Percentiles rank a stretch among this genome's conserved stretches.
These are phyloP conservation scores for Ceratocystis variospora DNA, from an alignment of 2,329 filamentous ascomycete genomes.

Conservation along the genomic window DNA sequence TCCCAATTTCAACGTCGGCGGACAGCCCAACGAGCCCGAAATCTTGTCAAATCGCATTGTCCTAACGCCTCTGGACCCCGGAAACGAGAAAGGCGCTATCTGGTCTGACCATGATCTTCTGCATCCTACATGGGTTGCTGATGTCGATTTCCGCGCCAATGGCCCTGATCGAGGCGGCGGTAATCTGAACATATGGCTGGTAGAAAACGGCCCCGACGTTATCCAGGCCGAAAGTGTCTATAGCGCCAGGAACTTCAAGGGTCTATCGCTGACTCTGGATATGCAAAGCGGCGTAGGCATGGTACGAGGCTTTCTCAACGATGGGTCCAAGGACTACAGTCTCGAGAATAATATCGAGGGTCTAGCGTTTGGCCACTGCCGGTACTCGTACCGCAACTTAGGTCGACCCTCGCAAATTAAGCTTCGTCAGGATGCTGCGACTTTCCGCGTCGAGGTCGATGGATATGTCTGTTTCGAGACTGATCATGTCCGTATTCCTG, in stretches of 20 bases:
- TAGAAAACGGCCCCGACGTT: constrained; percentile 48
- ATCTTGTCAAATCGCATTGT: constrained; percentile 80
- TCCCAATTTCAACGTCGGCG: constrained; percentile 42
- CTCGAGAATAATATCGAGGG: constrained; percentile 63
- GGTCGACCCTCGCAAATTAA: constrained; percentile 71
- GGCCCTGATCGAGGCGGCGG: constrained; percentile 76
- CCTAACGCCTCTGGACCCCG: constrained; percentile 76
- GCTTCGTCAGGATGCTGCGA: constrained; percentile 48
- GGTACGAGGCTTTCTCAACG: constrained; percentile 86
- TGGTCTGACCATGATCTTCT: constrained; percentile 58
- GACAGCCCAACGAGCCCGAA: constrained; percentile 42
- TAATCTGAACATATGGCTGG: constrained; percentile 90
- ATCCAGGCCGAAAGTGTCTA: constrained; percentile 69
- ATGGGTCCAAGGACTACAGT: constrained; percentile 69
- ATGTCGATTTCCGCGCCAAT: constrained; percentile 75
- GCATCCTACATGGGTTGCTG: constrained; percentile 61
- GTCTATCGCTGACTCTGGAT: constrained; percentile 77
- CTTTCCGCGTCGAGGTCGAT: constrained; percentile 70
- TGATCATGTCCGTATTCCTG: constrained; percentile 61
- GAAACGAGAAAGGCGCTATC: constrained; percentile 67
- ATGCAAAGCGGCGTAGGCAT: constrained; percentile 65
- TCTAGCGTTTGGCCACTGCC: constrained; percentile 85
- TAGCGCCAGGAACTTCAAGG: constrained; percentile 72
- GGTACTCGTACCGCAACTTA: constrained; percentile 80
- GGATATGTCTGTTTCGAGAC: constrained; percentile 71